These are phyloP conservation scores for Fusarium globosum DNA, from an alignment of 2,329 filamentous ascomycete species.

Conservation along the genomic window DNA sequence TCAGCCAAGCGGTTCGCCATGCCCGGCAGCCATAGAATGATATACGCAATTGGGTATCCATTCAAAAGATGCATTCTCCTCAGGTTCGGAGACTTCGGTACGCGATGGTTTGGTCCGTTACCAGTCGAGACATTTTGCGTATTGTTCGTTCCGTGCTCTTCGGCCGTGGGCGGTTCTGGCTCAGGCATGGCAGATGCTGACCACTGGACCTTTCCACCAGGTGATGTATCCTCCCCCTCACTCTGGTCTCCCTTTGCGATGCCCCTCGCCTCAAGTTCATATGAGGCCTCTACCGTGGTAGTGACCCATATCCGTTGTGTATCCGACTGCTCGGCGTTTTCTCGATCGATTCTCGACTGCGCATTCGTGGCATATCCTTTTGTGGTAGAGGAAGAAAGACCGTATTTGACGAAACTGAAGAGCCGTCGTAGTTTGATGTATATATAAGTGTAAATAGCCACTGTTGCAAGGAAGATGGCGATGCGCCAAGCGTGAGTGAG, in stretches of 20 bases:
- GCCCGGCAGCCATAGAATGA: not conserved
- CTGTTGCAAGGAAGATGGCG: not conserved
- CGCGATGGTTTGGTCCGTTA: not conserved
- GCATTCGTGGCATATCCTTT: not conserved
- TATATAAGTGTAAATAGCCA: not conserved
- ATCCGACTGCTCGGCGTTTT: not conserved
- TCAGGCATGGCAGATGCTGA: not conserved
- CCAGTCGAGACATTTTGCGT: not conserved
- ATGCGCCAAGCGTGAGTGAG: slow-evolving; percentile 2
- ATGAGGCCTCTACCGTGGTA: not conserved
- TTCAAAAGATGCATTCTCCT: not conserved
- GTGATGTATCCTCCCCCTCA: not conserved
- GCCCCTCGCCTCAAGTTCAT: not conserved
- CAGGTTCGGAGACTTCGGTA: not conserved
- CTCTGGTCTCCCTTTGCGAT: not conserved
- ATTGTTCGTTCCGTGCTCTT: not conserved
- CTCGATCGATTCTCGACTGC: not conserved
- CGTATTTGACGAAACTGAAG: not conserved
- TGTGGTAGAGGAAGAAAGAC: not conserved
- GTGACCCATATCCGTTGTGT: not conserved
- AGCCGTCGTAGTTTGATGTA: not conserved
- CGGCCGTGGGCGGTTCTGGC: not conserved
- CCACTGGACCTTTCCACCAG: not conserved
- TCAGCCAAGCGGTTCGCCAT: not conserved
- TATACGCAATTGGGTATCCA: not conserved